A percentile compares a stretch with the other conserved stretches of the same genome.
Conservation (phyloP, 192 early-diverging fungal species). For the Diversispora epigaea region DNA sequence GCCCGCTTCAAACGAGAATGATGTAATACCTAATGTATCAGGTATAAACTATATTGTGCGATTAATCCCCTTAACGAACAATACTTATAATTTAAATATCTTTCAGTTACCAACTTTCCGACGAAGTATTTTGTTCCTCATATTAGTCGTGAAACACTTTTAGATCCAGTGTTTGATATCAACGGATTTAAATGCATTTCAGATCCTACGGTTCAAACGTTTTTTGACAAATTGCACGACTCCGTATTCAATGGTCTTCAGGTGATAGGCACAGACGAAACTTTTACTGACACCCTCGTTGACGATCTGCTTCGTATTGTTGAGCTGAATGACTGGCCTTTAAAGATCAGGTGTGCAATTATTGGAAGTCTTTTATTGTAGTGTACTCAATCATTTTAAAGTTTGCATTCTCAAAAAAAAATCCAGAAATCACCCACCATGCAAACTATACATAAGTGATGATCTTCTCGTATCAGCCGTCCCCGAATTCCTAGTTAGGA, state of each 20-base stretch:
- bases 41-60: too few species aligned
- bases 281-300: neutral
- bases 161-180: neutral
- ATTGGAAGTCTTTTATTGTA: constrained; percentile 1
- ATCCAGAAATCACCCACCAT: neutral
- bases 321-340: constrained; percentile 17
- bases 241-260: neutral
- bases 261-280: neutral
- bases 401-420: neutral
- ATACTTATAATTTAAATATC: too few species aligned
- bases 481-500: neutral
- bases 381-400: neutral
- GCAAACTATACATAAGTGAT: neutral
- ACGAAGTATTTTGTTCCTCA: too few species aligned
- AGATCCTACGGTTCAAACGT: neutral
- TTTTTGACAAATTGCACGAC: neutral
- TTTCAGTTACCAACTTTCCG: too few species aligned
- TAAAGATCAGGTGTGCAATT: neutral
- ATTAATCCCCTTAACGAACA: too few species aligned
- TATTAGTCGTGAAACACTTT: neutral
- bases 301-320: neutral
- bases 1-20: too few species aligned
- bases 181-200: neutral
- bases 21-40: too few species aligned
- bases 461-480: neutral